phyloP scores from a whole-genome alignment of 2,329 filamentous ascomycete genomes.

The Botrytis deweyae region DNA sequence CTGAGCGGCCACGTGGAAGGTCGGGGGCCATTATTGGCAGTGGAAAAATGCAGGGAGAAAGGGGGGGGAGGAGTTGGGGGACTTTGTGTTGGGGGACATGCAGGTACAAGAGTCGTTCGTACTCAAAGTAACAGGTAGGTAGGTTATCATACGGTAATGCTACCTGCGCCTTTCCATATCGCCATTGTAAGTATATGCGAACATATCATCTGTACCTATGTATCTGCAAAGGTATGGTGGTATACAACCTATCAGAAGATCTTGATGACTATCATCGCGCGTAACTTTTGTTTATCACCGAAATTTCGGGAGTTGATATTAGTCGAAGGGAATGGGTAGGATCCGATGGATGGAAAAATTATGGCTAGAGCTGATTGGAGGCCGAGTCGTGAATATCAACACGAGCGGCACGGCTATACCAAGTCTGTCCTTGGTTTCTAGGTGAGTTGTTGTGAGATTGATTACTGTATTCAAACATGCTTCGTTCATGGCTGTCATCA shows the following conservation, averaged over 20 bases:
- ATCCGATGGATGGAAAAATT: conserved; percentile 12
- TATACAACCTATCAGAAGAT: conserved; percentile 4
- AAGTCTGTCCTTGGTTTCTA: not conserved
- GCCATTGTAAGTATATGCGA: not conserved
- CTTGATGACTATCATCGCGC: not conserved
- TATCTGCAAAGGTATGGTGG: not conserved
- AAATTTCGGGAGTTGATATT: conserved; percentile 13
- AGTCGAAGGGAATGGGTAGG: not conserved
- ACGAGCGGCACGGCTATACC: conserved; percentile 8
- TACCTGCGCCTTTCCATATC: conserved; percentile 17
- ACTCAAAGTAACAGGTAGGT: not conserved
- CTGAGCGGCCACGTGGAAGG: conserved; percentile 20
- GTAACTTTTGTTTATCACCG: not conserved
- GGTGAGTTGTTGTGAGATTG: not conserved
- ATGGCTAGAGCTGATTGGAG: not conserved
- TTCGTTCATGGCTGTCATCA: not conserved
- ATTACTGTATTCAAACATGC: not conserved
- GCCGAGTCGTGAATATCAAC: not conserved
- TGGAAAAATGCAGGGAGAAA: conserved; percentile 7
- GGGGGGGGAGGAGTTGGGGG: conserved; percentile 1
- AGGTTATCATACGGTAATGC: conserved; percentile 5
- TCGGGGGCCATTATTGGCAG: conserved; percentile 11
- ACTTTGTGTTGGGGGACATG: not conserved
- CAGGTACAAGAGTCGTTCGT: conserved; percentile 11
- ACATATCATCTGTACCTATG: not conserved